phyloP scores from a whole-genome alignment of 148 eudicot species.

The Camellia granthamiana region DNA sequence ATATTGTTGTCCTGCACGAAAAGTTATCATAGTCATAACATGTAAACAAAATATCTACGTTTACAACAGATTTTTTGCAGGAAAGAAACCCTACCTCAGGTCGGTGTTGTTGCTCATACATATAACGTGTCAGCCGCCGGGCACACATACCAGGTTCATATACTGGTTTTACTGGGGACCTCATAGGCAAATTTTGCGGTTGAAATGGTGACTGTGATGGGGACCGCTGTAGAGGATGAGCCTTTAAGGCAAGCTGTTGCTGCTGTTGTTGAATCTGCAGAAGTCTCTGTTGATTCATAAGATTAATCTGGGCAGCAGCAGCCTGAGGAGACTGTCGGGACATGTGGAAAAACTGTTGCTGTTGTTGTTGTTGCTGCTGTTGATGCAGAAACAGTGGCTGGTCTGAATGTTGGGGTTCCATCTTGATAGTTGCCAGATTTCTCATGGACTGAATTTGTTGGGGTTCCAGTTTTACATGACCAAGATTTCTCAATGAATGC shows the following conservation, averaged over 20 bases:
- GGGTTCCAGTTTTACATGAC: constrained; percentile 68
- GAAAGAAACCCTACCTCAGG: constrained; percentile 62
- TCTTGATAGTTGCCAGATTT: constrained; percentile 51
- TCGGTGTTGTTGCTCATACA: constrained; percentile 94
- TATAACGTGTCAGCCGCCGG: constrained; percentile 84
- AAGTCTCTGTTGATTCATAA: constrained; percentile 77
- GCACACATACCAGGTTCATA: constrained; percentile 98
- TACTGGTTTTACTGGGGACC: constrained; percentile 69
- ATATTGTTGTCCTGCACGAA: constrained; percentile 78
- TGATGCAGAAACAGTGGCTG: constrained; percentile 69
- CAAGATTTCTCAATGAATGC: constrained; percentile 60
- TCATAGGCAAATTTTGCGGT: constrained; percentile 65
- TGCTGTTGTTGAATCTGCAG: constrained; percentile 76
- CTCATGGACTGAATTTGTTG: constrained; percentile 69
- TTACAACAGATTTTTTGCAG: background rate
- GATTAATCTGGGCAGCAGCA: constrained; percentile 61
- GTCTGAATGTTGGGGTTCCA: constrained; percentile 83
- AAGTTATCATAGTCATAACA: background rate
- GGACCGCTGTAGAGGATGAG: constrained; percentile 73
- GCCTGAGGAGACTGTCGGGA: constrained; percentile 79
- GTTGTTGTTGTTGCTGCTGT: constrained; percentile 39
- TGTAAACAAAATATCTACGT: background rate
- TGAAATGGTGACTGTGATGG: constrained; percentile 57
- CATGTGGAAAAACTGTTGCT: constrained; percentile 58
- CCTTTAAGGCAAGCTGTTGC: constrained; percentile 71